Conservation (phyloP, 2,329 filamentous ascomycete genomes). For the Colletotrichum euphorbiae region DNA sequence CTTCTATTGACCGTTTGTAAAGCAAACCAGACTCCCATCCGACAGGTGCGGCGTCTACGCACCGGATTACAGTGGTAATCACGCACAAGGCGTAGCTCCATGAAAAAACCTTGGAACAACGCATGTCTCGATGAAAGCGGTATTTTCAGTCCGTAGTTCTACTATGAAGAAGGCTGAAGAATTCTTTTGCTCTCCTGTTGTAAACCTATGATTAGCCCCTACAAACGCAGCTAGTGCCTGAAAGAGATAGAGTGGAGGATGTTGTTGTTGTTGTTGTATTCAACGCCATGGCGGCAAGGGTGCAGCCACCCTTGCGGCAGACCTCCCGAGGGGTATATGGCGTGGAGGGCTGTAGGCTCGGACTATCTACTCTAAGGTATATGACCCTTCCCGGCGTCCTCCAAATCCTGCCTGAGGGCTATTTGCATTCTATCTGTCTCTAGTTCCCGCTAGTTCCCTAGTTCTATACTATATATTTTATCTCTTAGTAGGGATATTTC, state of each 20-base stretch:
- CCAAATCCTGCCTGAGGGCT: background rate
- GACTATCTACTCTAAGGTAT: background rate
- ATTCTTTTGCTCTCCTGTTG: background rate
- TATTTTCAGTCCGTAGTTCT: background rate
- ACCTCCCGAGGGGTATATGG: constrained; percentile 23
- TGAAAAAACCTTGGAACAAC: background rate
- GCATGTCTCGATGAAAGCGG: background rate
- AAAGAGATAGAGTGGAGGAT: no score
- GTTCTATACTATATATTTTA: no score
- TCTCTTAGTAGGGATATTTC: no score
- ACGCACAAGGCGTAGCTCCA: background rate
- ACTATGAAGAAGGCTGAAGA: background rate
- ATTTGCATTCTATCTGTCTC: no score
- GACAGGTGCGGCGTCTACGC: background rate
- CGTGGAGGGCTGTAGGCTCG: background rate
- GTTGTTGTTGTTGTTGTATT: constrained; percentile 6
- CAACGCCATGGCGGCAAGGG: background rate
- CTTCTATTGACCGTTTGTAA: background rate
- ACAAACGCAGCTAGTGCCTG: no score
- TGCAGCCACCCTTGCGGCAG: constrained; percentile 1
- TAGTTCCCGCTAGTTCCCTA: no score
- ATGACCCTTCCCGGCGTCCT: background rate
- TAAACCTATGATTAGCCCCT: no score
- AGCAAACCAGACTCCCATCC: background rate
- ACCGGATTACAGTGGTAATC: background rate